These are phyloP conservation scores for Hygrophila difformis DNA, from an alignment of 257 asterid genomes.

Conservation along the genomic window DNA sequence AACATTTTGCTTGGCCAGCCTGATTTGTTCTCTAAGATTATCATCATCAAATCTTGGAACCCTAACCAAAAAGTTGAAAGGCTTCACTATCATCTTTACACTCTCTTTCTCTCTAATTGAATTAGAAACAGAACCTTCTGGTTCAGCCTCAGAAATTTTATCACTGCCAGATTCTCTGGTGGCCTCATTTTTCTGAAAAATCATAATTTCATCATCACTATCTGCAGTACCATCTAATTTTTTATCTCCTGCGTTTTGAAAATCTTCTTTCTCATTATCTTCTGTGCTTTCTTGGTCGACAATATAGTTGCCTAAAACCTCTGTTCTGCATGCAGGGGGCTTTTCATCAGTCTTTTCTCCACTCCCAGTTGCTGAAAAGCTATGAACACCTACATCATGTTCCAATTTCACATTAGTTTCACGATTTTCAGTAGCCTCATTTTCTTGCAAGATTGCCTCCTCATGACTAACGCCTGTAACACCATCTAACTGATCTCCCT, in stretches of 20 bases:
- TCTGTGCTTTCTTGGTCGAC: too few species aligned
- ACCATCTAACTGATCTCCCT: slow-evolving; percentile 24
- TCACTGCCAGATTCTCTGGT: slow-evolving; percentile 25
- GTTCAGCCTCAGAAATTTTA: slow-evolving; percentile 22
- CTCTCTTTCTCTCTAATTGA: slow-evolving; percentile 24
- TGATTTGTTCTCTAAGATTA: slow-evolving; percentile 49
- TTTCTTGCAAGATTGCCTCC: too few species aligned
- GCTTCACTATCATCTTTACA: slow-evolving; percentile 25
- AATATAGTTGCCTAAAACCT: too few species aligned
- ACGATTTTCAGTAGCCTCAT: too few species aligned
- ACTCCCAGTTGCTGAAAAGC: too few species aligned
- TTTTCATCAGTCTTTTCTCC: too few species aligned
- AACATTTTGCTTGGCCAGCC: slow-evolving; percentile 50
- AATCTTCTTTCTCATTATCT: too few species aligned
- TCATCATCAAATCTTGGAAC: slow-evolving; percentile 64
- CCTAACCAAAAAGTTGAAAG: slow-evolving; percentile 53
- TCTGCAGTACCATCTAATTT: slow-evolving; percentile 20
- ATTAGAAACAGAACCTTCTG: slow-evolving; percentile 33
- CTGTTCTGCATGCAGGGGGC: too few species aligned
- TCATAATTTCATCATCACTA: slow-evolving; percentile 12
- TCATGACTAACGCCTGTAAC: neutral
- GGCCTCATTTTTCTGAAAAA: slow-evolving; percentile 21
- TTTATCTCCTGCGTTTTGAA: slow-evolving; percentile 11
- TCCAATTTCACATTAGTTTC: too few species aligned
- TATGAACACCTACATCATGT: too few species aligned